Evolutionary conservation across 1,284 basidiomycete species (phyloP).

Genomic region (Ganoderma leucocontextum): DNA sequence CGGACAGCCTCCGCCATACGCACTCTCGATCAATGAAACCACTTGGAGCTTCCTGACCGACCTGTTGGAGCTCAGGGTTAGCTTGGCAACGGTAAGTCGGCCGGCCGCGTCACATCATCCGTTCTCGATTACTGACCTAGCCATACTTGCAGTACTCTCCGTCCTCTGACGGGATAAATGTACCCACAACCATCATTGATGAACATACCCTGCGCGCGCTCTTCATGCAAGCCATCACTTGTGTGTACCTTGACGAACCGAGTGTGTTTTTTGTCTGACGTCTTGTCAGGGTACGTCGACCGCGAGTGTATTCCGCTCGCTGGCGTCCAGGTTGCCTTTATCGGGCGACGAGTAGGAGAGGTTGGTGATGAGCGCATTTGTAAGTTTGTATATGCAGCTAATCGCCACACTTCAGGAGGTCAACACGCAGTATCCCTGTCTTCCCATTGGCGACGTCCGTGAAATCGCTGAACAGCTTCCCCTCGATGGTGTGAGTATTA

Average conservation of each 20-base stretch:
- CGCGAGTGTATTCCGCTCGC: neutral
- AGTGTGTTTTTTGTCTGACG: neutral
- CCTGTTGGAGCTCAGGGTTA: neutral
- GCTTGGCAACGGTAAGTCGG: neutral
- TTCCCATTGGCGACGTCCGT: neutral
- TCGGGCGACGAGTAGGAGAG: neutral
- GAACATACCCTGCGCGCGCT: neutral
- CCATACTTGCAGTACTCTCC: neutral
- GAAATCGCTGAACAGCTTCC: neutral
- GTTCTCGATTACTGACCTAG: too few relatives aligned
- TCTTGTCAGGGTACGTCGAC: neutral
- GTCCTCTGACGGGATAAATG: neutral
- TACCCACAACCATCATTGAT: neutral
- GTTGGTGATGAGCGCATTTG: neutral
- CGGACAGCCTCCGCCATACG: neutral
- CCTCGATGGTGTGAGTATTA: neutral
- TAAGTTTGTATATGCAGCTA: neutral
- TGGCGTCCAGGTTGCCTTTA: neutral
- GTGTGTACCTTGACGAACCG: neutral
- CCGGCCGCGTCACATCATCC: neutral
- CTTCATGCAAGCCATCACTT: neutral
- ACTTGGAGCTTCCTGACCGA: neutral
- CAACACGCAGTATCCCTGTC: neutral
- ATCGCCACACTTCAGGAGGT: neutral
- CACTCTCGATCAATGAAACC: neutral